Percentiles rank a stretch among this genome's conserved stretches.
phyloP scores from a whole-genome alignment of 2,329 filamentous ascomycete genomes.

The Aspergillus aculeatus region DNA sequence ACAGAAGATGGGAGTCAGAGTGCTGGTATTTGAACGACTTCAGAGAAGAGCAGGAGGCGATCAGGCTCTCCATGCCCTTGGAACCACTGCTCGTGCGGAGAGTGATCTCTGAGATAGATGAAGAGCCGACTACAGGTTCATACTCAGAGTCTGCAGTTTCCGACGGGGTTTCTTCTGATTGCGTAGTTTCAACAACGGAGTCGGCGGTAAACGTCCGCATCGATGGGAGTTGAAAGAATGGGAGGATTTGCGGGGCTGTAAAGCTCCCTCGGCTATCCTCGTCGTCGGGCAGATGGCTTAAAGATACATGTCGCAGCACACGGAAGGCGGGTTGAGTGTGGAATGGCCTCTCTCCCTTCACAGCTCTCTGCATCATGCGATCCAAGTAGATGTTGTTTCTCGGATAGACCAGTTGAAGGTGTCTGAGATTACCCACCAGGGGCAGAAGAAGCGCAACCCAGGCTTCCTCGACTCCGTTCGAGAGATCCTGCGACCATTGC shows the following conservation, averaged over 20 bases:
- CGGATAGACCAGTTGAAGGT: constrained; percentile 22
- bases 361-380: constrained; percentile 22
- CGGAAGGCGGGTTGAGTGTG: constrained; percentile 17
- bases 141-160: not conserved
- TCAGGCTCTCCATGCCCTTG: constrained; percentile 24
- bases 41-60: constrained; percentile 24
- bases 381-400: constrained; percentile 22
- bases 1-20: constrained; percentile 27
- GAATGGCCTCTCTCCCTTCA: constrained; percentile 21
- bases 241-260: constrained; percentile 18
- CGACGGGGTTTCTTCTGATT: not conserved
- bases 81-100: constrained; percentile 27
- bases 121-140: constrained; percentile 6
- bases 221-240: constrained; percentile 28
- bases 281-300: constrained; percentile 14
- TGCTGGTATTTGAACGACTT: constrained; percentile 34
- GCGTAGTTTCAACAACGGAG: constrained; percentile 25
- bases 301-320: constrained; percentile 20
- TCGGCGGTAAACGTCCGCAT: constrained; percentile 25
- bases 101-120: constrained; percentile 26
- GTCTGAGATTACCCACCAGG: constrained; percentile 23
- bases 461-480: constrained; percentile 22
- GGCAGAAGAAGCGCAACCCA: constrained; percentile 30
- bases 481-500: constrained; percentile 25
- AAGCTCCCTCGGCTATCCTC: constrained; percentile 13